These are phyloP conservation scores for Xylariaceae sp. DNA, from an alignment of 2,329 filamentous ascomycete species.

Conservation along the genomic window DNA sequence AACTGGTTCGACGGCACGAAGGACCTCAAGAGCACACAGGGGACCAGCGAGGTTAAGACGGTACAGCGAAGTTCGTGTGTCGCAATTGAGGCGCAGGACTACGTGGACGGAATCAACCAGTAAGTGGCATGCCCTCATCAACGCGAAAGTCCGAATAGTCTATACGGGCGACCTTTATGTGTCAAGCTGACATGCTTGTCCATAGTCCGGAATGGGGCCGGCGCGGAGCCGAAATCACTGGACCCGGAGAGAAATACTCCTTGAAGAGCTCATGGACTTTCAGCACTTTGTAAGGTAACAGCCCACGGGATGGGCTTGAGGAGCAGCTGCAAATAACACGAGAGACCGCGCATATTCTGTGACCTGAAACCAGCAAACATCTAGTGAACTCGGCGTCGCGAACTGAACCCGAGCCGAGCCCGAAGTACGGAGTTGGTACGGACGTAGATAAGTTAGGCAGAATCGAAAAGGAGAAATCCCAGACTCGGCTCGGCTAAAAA, in stretches of 20 bases:
- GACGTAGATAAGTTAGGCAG: too few species aligned
- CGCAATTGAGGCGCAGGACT: conserved; percentile 73
- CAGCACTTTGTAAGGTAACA: conserved; percentile 24
- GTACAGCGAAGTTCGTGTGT: conserved; percentile 63
- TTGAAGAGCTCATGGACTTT: conserved; percentile 47
- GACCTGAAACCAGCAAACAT: conserved; percentile 3
- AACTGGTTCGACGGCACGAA: conserved; percentile 49
- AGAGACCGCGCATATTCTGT: not conserved
- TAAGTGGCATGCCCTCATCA: conserved; percentile 28
- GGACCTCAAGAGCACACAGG: conserved; percentile 57
- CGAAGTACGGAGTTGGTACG: too few species aligned
- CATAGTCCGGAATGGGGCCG: conserved; percentile 43
- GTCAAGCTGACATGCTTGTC: conserved; percentile 18
- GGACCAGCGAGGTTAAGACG: conserved; percentile 40
- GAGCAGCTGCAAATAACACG: not conserved
- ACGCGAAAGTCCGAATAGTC: not conserved
- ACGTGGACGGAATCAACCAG: conserved; percentile 73
- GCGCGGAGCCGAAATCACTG: conserved; percentile 39
- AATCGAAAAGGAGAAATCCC: too few species aligned
- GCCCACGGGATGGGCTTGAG: not conserved
- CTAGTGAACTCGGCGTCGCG: too few species aligned
- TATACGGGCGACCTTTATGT: not conserved
- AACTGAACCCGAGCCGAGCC: conserved; percentile 11
- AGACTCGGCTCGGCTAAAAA: too few species aligned
- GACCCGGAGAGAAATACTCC: conserved; percentile 39